Base-by-base conservation (phyloP, 2,329 filamentous ascomycete species). In the Exserohilum rostratum region DNA sequence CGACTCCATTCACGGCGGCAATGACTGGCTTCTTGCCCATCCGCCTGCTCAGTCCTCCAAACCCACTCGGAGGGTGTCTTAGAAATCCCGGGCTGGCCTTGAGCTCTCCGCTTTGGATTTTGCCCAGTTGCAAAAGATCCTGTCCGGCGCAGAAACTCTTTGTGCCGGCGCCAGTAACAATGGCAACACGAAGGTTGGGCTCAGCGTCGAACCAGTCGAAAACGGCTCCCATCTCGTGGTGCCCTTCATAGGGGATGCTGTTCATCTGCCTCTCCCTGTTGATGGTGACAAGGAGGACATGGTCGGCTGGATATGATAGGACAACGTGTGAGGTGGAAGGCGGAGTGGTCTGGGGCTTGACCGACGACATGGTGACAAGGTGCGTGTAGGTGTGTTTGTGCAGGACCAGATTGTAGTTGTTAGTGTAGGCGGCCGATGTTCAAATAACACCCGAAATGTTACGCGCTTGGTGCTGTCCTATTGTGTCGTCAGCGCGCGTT, bases 21-120 rank as follows among this genome's bases (percentile, higher is more conserved):
- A 86, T 83, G 40, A 86, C 77, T 1, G 84, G 84, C 70, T 86
- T 86, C 75, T 84, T 86, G 0, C 86, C 85, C 11, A 71, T 71
- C 11, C 86, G 76, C 35, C 82, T 76, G 35, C 81, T 84, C 12
- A 88, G 67, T 0, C 83, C 85, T 33, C 76, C 80, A 64, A 86
- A 85, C 0, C 85, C 85, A 54, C 68, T 70, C 1, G 75, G 50
- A 1, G 82, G 81, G 57, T 80, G 79, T 40, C 68, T 65, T 64
- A 68, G 58, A 40, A 67, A 46, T 2, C 59, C 67, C 1, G 68
- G 63, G 31, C 60, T 65, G 47, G 59, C 46, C 33, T 70, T 66
- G 6, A 67, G 48, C 50, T 66, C 52, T 9, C 64, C 67, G 3
- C 55, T 60, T 27, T 68, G 57, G 5, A 75, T 69, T 56, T 69